These are phyloP conservation scores for Apocynum venetum DNA, from an alignment of 257 asterid genomes.

Conservation along the genomic window DNA sequence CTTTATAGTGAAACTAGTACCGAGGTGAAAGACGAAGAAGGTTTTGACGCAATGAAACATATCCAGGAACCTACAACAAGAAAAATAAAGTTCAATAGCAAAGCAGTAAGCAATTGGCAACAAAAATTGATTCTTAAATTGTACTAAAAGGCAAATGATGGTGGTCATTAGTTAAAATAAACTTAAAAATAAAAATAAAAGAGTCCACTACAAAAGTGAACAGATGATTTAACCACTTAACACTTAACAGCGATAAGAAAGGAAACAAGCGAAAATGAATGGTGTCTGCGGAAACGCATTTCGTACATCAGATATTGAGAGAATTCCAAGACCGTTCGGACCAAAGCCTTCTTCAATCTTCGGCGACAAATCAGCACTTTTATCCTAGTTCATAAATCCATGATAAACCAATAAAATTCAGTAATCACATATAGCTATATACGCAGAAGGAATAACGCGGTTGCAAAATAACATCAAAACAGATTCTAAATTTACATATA, in stretches of 20 bases:
- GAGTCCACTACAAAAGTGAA: neutral
- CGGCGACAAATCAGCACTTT: constrained; percentile 50
- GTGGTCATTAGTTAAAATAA: too few relatives aligned
- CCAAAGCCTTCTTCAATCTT: constrained; percentile 86
- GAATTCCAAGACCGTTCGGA: constrained; percentile 73
- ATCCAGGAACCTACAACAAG: constrained; percentile 73
- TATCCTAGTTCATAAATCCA: constrained; percentile 43
- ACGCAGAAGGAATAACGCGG: neutral
- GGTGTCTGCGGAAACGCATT: constrained; percentile 7
- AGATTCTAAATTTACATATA: neutral
- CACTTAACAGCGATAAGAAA: neutral
- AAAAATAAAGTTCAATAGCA: constrained; percentile 10
- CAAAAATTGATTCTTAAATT: neutral
- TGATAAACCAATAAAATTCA: neutral
- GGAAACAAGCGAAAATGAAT: neutral
- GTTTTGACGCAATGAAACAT: constrained; percentile 57
- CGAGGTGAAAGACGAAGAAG: constrained; percentile 78
- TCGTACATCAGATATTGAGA: constrained; percentile 68
- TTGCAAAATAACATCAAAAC: neutral
- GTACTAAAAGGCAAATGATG: neutral
- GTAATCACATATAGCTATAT: neutral
- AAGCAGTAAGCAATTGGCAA: neutral
- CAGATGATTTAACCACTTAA: neutral
- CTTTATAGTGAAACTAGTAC: constrained; percentile 34
- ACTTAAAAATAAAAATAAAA: neutral